Base-by-base conservation (phyloP, 768 basidiomycete genomes). In the Gymnopilus junonius region DNA sequence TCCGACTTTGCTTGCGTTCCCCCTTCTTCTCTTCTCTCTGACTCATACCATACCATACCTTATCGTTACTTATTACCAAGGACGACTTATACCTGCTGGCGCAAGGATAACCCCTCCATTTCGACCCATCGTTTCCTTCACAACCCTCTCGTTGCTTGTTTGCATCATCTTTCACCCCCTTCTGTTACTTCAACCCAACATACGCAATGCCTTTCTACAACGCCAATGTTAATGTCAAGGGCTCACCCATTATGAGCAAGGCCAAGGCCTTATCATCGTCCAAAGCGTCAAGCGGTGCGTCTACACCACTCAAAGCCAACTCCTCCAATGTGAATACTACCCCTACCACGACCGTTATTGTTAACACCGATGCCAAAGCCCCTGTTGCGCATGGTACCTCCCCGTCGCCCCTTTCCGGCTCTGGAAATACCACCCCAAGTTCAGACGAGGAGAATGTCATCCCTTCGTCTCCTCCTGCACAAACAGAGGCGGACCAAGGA, bases 371-470 rank as follows among this genome's bases (percentile, higher is more conserved):
- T 29, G 46, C 56, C 31, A 32, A 17, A 11, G 31, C 53, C n/a
- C 25, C 50, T 32, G 25, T 8, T 35, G n/a, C 37, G 6, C 17
- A 11, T 20, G 6, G 15, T 39, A 0, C 39, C 15, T 8, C 45
- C 40, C 45, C 12, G 34, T 23, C 12, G 27, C 11, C 53, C 14
- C 23, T 20, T 32, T 32, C 53, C 7, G 27, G 23, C 8, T 51
- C 43, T 17, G 39, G 32, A 20, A 20, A 35, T 29, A 29, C 4
- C 15, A 17, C 39, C 21, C 21, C 46, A 1, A 12, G 20, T 8
- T 25, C 25, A 1, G 62, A 48, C 43, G 54, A 59, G 51, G 67
- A 65, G 64, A 59, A 55, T 50, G 50, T 65, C 25, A 37, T 45
- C 14, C 64, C 64, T 34, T 42, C n/a, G n/a, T n/a, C 51, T 5